Evolutionary conservation across 2,329 filamentous ascomycete genomes (phyloP).

Genomic region (Rosellinia necatrix): DNA sequence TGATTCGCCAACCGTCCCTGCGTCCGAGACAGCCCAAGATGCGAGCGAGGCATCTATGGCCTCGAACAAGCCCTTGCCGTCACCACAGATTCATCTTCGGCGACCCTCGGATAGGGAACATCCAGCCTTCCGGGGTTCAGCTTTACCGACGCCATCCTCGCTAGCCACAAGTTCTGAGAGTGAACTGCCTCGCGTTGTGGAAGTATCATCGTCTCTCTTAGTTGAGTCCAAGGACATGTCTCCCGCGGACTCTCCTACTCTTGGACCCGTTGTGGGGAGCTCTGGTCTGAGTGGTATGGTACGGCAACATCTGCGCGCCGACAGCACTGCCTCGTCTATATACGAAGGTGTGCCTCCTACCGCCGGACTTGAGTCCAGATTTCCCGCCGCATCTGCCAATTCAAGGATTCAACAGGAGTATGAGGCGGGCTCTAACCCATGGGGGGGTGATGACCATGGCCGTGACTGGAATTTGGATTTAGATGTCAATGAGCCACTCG

Average conservation of each 20-base stretch:
- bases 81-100: constrained; percentile 47
- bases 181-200: constrained; percentile 39
- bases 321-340: constrained; percentile 81
- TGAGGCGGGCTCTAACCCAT: constrained; percentile 48
- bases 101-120: constrained; percentile 59
- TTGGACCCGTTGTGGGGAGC: constrained; percentile 60
- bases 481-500: constrained; percentile 37
- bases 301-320: constrained; percentile 79
- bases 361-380: constrained; percentile 45
- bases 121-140: constrained; percentile 56
- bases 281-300: constrained; percentile 79
- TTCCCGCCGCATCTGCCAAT: constrained; percentile 43
- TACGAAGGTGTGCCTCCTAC: constrained; percentile 59
- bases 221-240: constrained; percentile 34
- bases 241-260: constrained; percentile 74
- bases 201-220: constrained; percentile 29
- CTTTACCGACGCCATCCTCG: constrained; percentile 50
- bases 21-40: constrained; percentile 42
- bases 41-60: constrained; percentile 43
- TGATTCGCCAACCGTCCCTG: constrained; percentile 39
- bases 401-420: constrained; percentile 40
- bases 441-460: constrained; percentile 46
- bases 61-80: constrained; percentile 30
- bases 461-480: constrained; percentile 37
- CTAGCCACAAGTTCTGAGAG: constrained; percentile 38